These are phyloP conservation scores for Ustulina deusta DNA, from an alignment of 2,329 filamentous ascomycete genomes.

Conservation along the genomic window DNA sequence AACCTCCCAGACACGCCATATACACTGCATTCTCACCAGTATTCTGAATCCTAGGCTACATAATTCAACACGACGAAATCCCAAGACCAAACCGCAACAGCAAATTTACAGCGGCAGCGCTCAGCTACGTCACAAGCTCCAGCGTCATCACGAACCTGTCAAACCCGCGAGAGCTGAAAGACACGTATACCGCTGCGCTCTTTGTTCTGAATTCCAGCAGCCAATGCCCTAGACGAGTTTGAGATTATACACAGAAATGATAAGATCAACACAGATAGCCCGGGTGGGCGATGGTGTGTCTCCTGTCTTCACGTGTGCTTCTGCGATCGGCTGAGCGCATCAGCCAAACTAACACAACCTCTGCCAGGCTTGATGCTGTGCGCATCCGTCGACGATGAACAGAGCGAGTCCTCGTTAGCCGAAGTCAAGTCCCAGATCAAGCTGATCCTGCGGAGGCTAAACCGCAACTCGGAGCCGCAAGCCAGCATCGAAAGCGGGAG, in stretches of 20 bases:
- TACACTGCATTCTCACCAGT: too few relatives aligned
- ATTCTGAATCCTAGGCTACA: background rate
- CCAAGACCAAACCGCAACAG: background rate
- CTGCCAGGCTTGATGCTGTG: conserved; percentile 87
- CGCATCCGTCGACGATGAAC: conserved; percentile 92
- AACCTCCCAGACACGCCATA: background rate
- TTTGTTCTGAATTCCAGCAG: conserved; percentile 22
- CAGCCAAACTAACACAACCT: conserved; percentile 36
- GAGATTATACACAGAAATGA: conserved; percentile 66
- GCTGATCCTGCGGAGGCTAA: conserved; percentile 88
- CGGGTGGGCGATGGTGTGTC: conserved; percentile 81
- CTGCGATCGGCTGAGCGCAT: conserved; percentile 28
- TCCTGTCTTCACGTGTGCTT: conserved; percentile 31
- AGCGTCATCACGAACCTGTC: conserved; percentile 14
- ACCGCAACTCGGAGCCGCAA: conserved; percentile 88
- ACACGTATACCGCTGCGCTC: conserved; percentile 42
- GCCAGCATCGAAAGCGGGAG: conserved; percentile 87
- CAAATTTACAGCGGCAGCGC: conserved; percentile 5
- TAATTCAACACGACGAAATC: background rate
- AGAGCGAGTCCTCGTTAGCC: conserved; percentile 78
- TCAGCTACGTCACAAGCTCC: conserved; percentile 8
- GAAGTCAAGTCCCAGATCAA: conserved; percentile 94
- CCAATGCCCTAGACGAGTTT: background rate
- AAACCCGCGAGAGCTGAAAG: conserved; percentile 19
- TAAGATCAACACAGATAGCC: conserved; percentile 92